Evolutionary conservation across 1,284 basidiomycete genomes (phyloP).

Genomic region (Trametes versicolor): DNA sequence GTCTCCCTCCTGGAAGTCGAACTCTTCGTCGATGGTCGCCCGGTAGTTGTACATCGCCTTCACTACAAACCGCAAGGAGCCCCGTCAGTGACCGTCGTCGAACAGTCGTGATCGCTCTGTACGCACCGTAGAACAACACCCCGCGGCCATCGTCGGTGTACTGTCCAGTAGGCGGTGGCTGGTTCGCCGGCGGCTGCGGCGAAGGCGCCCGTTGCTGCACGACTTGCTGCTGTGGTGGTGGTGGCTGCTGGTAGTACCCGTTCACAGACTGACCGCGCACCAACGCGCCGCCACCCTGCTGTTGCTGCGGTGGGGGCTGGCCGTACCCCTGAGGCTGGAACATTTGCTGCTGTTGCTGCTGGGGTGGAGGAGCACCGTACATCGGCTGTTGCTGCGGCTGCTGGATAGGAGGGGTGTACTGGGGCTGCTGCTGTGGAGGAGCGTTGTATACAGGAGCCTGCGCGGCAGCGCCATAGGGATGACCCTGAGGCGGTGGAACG

Average conservation of each 20-base stretch:
- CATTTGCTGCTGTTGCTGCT: constrained; percentile 42
- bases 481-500: constrained; percentile 27
- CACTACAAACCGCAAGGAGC: constrained; percentile 56
- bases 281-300: constrained; percentile 24
- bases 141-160: constrained; percentile 82
- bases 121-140: constrained; percentile 85
- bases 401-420: constrained; percentile 49
- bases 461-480: constrained; percentile 37
- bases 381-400: constrained; percentile 42
- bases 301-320: constrained; percentile 29
- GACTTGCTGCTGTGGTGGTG: constrained; percentile 33
- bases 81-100: constrained; percentile 11
- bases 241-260: constrained; percentile 37
- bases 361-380: constrained; percentile 34
- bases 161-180: constrained; percentile 66
- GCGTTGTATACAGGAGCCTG: constrained; percentile 34
- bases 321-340: constrained; percentile 43
- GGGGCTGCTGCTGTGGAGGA: constrained; percentile 34
- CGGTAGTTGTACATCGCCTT: constrained; percentile 94
- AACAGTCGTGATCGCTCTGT: constrained; percentile 11
- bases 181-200: constrained; percentile 47
- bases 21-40: constrained; percentile 89
- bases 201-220: constrained; percentile 47
- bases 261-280: constrained; percentile 36
- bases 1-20: constrained; percentile 92